Conservation (phyloP, 1,284 basidiomycete species). For the Cryptococcus amylolentus region DNA sequence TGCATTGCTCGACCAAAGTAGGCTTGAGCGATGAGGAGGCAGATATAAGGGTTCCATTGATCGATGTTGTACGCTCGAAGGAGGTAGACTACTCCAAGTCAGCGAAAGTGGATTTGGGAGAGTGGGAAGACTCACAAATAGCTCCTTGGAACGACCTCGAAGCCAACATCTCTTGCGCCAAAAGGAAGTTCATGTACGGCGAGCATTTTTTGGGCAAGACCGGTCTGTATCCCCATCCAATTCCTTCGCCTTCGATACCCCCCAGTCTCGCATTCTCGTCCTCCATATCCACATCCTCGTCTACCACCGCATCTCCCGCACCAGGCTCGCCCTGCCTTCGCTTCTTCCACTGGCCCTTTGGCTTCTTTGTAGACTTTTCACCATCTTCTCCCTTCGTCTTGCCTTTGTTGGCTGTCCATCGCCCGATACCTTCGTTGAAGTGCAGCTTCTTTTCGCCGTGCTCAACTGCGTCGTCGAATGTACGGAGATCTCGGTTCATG, state of each 20-base stretch:
- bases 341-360: slow-evolving; percentile 6
- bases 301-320: slow-evolving; percentile 2
- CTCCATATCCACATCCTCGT: slow-evolving; percentile 16
- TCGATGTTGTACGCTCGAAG: slow-evolving; percentile 81
- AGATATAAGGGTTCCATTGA: slow-evolving; percentile 78
- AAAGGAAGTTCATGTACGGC: slow-evolving; percentile 71
- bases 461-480: slow-evolving; percentile 61
- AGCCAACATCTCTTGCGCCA: slow-evolving; percentile 79
- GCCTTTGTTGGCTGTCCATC: slow-evolving; percentile 15
- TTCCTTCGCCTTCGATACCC: neutral
- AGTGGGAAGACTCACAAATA: slow-evolving; percentile 62
- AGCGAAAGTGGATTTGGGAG: neutral
- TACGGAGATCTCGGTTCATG: slow-evolving; percentile 68
- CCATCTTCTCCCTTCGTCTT: slow-evolving; percentile 33
- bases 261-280: slow-evolving; percentile 1
- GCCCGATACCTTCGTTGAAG: slow-evolving; percentile 34
- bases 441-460: slow-evolving; percentile 48
- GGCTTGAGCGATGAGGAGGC: slow-evolving; percentile 73
- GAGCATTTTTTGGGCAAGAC: slow-evolving; percentile 64
- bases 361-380: slow-evolving; percentile 11
- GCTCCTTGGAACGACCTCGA: slow-evolving; percentile 86
- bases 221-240: slow-evolving; percentile 15
- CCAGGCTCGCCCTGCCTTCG: slow-evolving; percentile 16
- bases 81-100: slow-evolving; percentile 65
- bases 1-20: slow-evolving; percentile 87